Evolutionary conservation across 148 eudicot species (phyloP), one percentile per base, ranked within the genome.

Genomic region (Agrostemma githago): DNA sequence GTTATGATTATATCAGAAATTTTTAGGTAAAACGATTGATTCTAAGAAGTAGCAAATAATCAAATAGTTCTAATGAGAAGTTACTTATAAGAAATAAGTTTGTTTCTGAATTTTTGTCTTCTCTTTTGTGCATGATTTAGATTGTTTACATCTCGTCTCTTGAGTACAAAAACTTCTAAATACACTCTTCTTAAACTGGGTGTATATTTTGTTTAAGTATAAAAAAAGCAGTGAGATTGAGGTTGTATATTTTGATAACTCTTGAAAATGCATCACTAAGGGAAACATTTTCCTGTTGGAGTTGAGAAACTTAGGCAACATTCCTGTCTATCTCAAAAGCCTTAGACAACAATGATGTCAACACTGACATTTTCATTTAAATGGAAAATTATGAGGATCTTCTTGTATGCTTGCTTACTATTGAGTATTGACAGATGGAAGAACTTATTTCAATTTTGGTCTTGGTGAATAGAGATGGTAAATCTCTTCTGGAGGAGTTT

Each of bases 101-200:
- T 67, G 9, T 51, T 70, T 26, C 15, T 51, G 4, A 12, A 20
- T 20, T 10, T n/a, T 16, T 69, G 37, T 7, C 72, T 51, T 69
- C 58, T 46, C 59, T 46, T 69, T 51, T 69, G 58, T 69, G 57
- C 6, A 70, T 70, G 34, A 34, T 48, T 48, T 48, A 8, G 54
- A 48, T 48, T 48, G 46, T 65, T 40, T 63, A 4, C 19, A 26
- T 39, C 68, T 8, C 7, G 68, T 46, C 68, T 3, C 41, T 48
- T 48, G 54, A 48, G 54, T 48, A 48, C 54, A 48, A 48, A 48
- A 7, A 48, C 53, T 48, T 48, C 11, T 8, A 48, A 6, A 48
- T 48, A 48, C 53, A 48, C 53, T 44, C 53, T 48, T 48, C 51
- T 46, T 48, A 48, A 48, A 48, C 15, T 48, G 54, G 54, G 54